Evolutionary conservation across 1,284 basidiomycete genomes (phyloP).

Genomic region (Rhodotorula sp.): DNA sequence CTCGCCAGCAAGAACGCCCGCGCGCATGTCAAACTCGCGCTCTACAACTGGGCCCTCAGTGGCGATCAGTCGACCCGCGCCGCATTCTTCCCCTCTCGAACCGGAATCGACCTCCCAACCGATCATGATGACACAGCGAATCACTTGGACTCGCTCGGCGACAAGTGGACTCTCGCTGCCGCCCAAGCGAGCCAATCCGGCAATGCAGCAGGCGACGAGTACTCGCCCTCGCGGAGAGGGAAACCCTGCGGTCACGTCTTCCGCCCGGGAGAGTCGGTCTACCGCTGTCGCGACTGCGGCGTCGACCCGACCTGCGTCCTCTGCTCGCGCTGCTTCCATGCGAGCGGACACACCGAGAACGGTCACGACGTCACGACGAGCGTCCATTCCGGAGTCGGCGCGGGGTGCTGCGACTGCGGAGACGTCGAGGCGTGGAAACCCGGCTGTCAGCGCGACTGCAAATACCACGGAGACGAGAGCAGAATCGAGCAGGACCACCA

Average conservation of each 20-base stretch:
- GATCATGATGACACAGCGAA: conserved; percentile 5
- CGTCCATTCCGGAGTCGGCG: conserved; percentile 73
- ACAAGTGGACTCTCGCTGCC: conserved; percentile 16
- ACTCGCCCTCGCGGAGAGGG: conserved; percentile 19
- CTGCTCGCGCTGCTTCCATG: conserved; percentile 81
- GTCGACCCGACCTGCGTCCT: conserved; percentile 83
- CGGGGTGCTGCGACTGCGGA: conserved; percentile 80
- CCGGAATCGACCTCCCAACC: background rate
- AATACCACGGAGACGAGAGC: conserved; percentile 19
- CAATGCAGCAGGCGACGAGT: conserved; percentile 10
- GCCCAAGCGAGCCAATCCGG: conserved; percentile 1
- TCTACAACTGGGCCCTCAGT: conserved; percentile 10
- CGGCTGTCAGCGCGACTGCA: conserved; percentile 32
- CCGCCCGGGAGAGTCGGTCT: conserved; percentile 45
- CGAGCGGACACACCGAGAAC: conserved; percentile 63
- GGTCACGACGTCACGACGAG: conserved; percentile 88
- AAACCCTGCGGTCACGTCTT: conserved; percentile 46
- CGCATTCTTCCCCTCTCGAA: background rate
- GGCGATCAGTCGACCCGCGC: background rate
- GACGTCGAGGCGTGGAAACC: conserved; percentile 75
- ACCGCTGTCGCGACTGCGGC: conserved; percentile 69
- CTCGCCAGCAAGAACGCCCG: conserved; percentile 1
- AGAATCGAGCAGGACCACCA: too few relatives aligned
- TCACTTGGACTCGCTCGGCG: background rate
- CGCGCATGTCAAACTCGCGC: conserved; percentile 1